Percentiles rank a stretch among this genome's conserved stretches.
phyloP scores from a whole-genome alignment of 2,329 filamentous ascomycete genomes.

The Xylaria sp. region DNA sequence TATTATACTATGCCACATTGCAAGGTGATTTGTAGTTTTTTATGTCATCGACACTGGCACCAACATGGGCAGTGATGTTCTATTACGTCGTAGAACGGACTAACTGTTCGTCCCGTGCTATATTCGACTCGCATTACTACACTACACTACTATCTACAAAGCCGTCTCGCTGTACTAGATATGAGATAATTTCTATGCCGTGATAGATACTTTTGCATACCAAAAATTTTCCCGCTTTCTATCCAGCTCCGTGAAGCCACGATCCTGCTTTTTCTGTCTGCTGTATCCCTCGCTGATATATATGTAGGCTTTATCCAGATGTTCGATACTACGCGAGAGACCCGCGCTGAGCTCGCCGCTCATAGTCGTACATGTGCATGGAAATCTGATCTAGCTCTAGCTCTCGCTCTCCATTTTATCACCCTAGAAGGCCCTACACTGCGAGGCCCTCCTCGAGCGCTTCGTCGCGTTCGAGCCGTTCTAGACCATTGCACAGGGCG shows the following conservation, averaged over 20 bases:
- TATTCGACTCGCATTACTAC: conserved; percentile 15
- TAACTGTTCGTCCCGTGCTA: neutral
- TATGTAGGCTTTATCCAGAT: too few relatives aligned
- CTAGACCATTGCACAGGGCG: conserved; percentile 61
- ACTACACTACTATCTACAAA: conserved; percentile 16
- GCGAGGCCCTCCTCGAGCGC: conserved; percentile 51
- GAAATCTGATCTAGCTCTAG: too few relatives aligned
- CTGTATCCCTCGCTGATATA: too few relatives aligned
- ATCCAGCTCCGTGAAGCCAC: too few relatives aligned
- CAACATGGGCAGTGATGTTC: neutral
- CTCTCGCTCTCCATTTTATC: neutral
- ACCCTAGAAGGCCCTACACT: conserved; percentile 27
- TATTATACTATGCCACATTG: neutral
- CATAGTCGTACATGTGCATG: too few relatives aligned
- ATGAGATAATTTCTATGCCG: conserved; percentile 13
- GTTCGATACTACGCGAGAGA: too few relatives aligned
- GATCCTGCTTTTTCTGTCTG: too few relatives aligned
- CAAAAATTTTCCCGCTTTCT: neutral
- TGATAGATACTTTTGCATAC: conserved; percentile 4
- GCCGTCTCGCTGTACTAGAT: neutral
- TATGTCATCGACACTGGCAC: neutral
- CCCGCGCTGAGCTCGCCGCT: too few relatives aligned
- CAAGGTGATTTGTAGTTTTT: neutral
- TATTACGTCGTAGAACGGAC: neutral
- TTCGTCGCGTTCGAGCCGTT: conserved; percentile 61